Percentiles rank a stretch among this genome's conserved stretches.
Conservation (phyloP, 257 asterid genomes). For the Scutellaria minor region DNA sequence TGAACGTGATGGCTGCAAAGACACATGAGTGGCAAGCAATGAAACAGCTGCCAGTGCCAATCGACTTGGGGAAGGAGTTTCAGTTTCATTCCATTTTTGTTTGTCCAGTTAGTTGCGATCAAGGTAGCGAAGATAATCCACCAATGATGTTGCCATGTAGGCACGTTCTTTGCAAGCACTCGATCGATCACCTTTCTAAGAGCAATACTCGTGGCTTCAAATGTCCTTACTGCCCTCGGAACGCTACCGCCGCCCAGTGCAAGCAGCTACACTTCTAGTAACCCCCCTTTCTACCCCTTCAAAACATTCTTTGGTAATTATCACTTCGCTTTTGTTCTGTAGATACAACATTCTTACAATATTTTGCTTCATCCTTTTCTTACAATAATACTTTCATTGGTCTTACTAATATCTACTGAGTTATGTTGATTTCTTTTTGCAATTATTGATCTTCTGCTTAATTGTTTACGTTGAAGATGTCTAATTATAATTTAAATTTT, state of each 20-base stretch:
- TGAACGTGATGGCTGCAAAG: conserved; percentile 54
- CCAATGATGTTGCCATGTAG: conserved; percentile 75
- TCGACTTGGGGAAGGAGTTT: conserved; percentile 63
- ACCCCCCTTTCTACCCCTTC: too few relatives aligned
- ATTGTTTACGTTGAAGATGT: background rate
- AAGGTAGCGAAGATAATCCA: conserved; percentile 56
- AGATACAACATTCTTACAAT: background rate
- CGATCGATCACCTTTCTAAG: conserved; percentile 51
- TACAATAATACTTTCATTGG: background rate
- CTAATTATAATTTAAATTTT: too few relatives aligned
- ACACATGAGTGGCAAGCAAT: conserved; percentile 61
- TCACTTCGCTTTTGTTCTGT: conserved; percentile 3
- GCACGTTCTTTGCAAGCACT: conserved; percentile 66
- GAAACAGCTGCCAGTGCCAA: conserved; percentile 57
- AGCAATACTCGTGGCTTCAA: conserved; percentile 50
- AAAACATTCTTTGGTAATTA: background rate
- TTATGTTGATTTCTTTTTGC: background rate
- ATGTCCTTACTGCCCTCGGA: conserved; percentile 49
- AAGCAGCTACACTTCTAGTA: conserved; percentile 39
- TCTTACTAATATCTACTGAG: background rate
- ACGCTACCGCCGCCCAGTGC: conserved; percentile 24
- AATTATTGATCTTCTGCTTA: background rate
- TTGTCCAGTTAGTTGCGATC: conserved; percentile 66
- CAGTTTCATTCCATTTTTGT: conserved; percentile 70
- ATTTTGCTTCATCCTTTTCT: background rate